Evolutionary conservation across 345 rosid species (phyloP).

Genomic region (Bruguiera sexangula): DNA sequence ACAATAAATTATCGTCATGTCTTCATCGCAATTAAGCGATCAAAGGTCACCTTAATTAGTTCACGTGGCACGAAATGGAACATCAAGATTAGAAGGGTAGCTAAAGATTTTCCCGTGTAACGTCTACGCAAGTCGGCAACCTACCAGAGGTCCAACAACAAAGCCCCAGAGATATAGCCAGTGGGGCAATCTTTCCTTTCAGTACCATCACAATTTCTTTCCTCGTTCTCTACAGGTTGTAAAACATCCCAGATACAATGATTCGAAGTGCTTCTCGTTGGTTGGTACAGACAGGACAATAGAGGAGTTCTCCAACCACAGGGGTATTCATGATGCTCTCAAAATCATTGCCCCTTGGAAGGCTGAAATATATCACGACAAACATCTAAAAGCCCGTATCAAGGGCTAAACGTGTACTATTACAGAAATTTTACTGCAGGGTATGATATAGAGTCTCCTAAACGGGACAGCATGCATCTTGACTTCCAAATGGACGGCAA

Average conservation of each 20-base stretch:
- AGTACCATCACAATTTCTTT: slow-evolving; percentile 66
- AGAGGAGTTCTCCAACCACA: slow-evolving; percentile 83
- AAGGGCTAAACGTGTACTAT: not conserved
- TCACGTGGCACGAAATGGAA: too few relatives aligned
- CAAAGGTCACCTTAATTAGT: too few relatives aligned
- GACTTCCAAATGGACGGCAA: not conserved
- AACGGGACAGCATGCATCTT: not conserved
- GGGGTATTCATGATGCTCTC: slow-evolving; percentile 68
- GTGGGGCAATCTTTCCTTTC: slow-evolving; percentile 30
- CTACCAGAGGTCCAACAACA: too few relatives aligned
- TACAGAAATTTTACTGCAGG: not conserved
- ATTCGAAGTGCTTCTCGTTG: slow-evolving; percentile 64
- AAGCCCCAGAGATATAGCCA: too few relatives aligned
- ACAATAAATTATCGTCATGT: too few relatives aligned
- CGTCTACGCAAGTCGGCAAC: too few relatives aligned
- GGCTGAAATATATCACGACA: slow-evolving; percentile 45
- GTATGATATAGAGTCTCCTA: not conserved
- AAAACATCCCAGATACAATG: slow-evolving; percentile 45
- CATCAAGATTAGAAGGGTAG: too few relatives aligned
- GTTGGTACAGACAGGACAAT: slow-evolving; percentile 61
- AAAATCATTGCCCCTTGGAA: slow-evolving; percentile 61
- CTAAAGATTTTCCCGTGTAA: too few relatives aligned
- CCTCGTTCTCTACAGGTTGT: slow-evolving; percentile 45
- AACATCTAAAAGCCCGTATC: slow-evolving; percentile 22
- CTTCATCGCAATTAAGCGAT: too few relatives aligned